phyloP scores from a whole-genome alignment of 805 yeast species.

The Brettanomyces sp. region DNA sequence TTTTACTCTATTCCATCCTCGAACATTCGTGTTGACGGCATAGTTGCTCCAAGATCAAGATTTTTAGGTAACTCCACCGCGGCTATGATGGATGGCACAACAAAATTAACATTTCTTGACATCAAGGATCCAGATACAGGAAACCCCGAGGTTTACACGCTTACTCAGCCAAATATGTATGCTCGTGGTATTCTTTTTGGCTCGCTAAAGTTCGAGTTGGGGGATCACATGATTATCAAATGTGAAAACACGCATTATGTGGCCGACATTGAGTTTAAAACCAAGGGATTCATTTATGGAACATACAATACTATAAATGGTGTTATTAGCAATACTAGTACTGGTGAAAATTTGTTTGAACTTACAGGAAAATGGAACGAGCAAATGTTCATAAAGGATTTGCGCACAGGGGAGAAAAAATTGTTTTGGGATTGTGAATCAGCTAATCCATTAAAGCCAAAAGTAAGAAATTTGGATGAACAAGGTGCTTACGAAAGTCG shows the following conservation, averaged over 20 bases:
- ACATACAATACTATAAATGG: conserved; percentile 88
- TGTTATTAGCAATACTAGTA: conserved; percentile 38
- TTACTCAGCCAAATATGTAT: conserved; percentile 94
- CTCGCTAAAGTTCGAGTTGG: conserved; percentile 78
- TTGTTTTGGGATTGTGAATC: conserved; percentile 54
- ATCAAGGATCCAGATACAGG: conserved; percentile 34
- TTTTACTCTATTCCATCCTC: conserved; percentile 79
- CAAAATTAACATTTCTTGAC: conserved; percentile 60
- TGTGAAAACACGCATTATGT: conserved; percentile 49
- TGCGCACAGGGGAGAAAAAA: conserved; percentile 29
- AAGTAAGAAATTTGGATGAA: conserved; percentile 66
- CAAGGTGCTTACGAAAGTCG: conserved; percentile 81
- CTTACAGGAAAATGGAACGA: conserved; percentile 93
- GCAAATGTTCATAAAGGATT: conserved; percentile 56
- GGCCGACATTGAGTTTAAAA: conserved; percentile 87
- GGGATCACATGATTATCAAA: conserved; percentile 78
- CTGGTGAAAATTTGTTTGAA: conserved; percentile 50
- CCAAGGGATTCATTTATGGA: conserved; percentile 90
- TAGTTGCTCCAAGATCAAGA: conserved; percentile 75
- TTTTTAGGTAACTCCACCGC: conserved; percentile 96
- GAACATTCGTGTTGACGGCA: conserved; percentile 81
- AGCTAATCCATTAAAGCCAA: conserved; percentile 48
- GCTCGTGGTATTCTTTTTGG: conserved; percentile 93
- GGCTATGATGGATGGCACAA: conserved; percentile 91
- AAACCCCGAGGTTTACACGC: conserved; percentile 57